Conservation (phyloP, 106 monocot species). For the Vanilla planifolia region DNA sequence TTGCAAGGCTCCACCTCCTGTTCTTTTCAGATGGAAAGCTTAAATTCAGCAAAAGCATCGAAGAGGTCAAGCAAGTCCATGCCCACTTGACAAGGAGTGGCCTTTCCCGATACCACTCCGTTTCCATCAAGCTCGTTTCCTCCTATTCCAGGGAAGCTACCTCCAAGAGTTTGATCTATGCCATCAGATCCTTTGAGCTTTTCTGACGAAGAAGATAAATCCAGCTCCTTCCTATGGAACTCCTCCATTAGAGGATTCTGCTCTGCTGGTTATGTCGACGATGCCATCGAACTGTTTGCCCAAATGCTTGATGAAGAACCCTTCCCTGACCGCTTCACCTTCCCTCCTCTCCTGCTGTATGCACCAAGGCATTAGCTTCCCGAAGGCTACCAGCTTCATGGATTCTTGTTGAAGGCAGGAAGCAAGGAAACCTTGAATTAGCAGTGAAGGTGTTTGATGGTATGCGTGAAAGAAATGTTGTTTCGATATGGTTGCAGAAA, state of each 20-base stretch:
- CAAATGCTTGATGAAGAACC: slow-evolving; percentile 4
- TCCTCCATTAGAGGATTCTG: slow-evolving; percentile 24
- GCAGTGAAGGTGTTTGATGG: slow-evolving; percentile 28
- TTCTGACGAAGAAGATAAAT: slow-evolving; percentile 5
- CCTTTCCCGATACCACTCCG: not conserved
- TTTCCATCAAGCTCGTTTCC: slow-evolving; percentile 12
- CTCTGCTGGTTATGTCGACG: not conserved
- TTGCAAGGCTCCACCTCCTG: not conserved
- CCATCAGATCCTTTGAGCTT: slow-evolving; percentile 7
- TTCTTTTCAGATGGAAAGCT: not conserved
- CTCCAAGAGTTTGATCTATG: slow-evolving; percentile 14
- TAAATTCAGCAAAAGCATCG: slow-evolving; percentile 15
- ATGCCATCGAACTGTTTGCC: slow-evolving; percentile 12
- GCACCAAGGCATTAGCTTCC: slow-evolving; percentile 8
- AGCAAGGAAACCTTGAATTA: slow-evolving; percentile 12
- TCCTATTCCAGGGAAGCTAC: slow-evolving; percentile 20
- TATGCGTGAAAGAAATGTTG: slow-evolving; percentile 37
- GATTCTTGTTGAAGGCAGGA: slow-evolving; percentile 16
- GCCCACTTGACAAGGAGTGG: slow-evolving; percentile 5
- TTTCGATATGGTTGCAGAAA: slow-evolving; percentile 27
- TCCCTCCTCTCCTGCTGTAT: slow-evolving; percentile 20
- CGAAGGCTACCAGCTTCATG: slow-evolving; percentile 20
- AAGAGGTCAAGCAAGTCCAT: slow-evolving; percentile 21
- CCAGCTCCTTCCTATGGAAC: slow-evolving; percentile 17
- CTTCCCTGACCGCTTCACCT: slow-evolving; percentile 21